Evolutionary conservation across 495 filamentous ascomycete species (phyloP).

Genomic region (Sporormia fimetaria): DNA sequence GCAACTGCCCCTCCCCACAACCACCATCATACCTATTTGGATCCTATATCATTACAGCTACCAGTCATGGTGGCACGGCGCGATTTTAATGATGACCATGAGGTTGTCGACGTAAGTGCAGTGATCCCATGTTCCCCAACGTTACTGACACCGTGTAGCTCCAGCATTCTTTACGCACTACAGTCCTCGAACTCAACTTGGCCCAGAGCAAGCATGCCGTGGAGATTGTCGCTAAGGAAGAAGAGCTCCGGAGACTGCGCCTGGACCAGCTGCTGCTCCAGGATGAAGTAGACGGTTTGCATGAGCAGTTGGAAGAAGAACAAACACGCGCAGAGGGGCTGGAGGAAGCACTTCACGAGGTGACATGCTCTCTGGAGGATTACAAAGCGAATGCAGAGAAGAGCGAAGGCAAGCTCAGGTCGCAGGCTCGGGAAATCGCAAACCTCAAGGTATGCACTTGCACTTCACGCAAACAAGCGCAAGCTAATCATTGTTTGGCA

Average conservation of each 20-base stretch:
- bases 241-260: slow-evolving; percentile 52
- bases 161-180: slow-evolving; percentile 38
- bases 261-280: slow-evolving; percentile 51
- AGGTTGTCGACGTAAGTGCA: slow-evolving; percentile 20
- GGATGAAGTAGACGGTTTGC: slow-evolving; percentile 58
- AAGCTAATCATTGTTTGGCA: slow-evolving; percentile 29
- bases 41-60: slow-evolving; percentile 11
- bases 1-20: neutral
- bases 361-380: slow-evolving; percentile 46
- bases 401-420: slow-evolving; percentile 45
- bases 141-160: slow-evolving; percentile 10
- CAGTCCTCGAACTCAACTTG: slow-evolving; percentile 54
- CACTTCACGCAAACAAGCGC: neutral
- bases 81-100: slow-evolving; percentile 13
- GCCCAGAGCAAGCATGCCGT: slow-evolving; percentile 46
- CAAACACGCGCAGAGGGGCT: slow-evolving; percentile 41
- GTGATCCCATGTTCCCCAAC: neutral
- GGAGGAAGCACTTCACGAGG: slow-evolving; percentile 42
- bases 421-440: slow-evolving; percentile 51
- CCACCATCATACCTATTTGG: slow-evolving; percentile 1
- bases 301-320: slow-evolving; percentile 47
- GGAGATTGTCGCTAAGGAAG: slow-evolving; percentile 52
- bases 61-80: slow-evolving; percentile 4
- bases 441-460: slow-evolving; percentile 52
- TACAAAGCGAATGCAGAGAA: slow-evolving; percentile 44